Base-by-base conservation (phyloP, 345 rosid species). In the Rhizophora apiculata region DNA sequence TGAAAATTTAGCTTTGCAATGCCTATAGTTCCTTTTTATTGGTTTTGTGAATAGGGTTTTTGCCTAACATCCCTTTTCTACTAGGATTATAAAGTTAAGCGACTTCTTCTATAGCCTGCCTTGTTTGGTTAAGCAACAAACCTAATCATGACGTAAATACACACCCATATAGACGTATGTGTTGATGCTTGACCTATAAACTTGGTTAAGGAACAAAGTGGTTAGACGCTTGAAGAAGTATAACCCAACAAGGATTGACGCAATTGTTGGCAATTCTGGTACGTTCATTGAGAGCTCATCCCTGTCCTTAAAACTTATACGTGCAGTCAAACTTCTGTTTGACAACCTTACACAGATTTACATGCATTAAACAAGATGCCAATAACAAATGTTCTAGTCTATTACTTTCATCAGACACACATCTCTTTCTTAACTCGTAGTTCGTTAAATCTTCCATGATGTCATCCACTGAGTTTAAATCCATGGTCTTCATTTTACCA, bases 111-210 rank as follows among this genome's bases (percentile, higher is more conserved):
- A 6, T 36, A 63, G 63, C 36, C 54, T 70, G 53, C 62, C 19
- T 13, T 27, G 62, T 11, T 54, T 36, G 62, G 68, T 46, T 71
- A 71, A 63, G 13, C 55, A 70, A 13, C 54, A 34, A 7, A 34
- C 37, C 37, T 34, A 34, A 34, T 34, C 37, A 34, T 34, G 37
- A 34, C 1, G 8, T 34, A 34, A 34, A 34, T 8, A 63, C 55
- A 54, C 62, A 10, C 8, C n/a, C 29, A 4, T 3, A 24, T 13
- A 22, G 15, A 55, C 7, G 9, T 55, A 32, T 37, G n/a, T 32
- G 8, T 56, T 46, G 69, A 65, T 72, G 65, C 37, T 55, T 62
- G 55, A 73, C 56, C 67, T 36, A 27, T 36, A 67, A 67, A 6
- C 11, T 48, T 53, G 20, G 34, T 20, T 32, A 5, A 51, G 58